A percentile compares a stretch with the other conserved stretches of the same genome.
phyloP scores from a whole-genome alignment of 1,139 yeast genomes.

The Yamadazyma friedrichii region DNA sequence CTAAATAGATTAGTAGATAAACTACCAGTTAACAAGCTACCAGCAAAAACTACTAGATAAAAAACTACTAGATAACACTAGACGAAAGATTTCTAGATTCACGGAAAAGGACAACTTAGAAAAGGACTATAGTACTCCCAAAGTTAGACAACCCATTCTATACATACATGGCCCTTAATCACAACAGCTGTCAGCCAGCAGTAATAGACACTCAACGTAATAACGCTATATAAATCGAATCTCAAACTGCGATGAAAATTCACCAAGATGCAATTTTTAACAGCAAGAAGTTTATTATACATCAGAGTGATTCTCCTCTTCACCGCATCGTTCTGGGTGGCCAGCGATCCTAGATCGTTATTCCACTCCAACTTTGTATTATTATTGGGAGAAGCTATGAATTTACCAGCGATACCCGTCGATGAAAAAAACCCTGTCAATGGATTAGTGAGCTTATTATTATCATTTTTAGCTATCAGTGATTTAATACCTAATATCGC shows the following conservation, averaged over 20 bases:
- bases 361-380: conserved; percentile 47
- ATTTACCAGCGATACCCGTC: conserved; percentile 43
- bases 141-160: too few relatives aligned
- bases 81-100: too few relatives aligned
- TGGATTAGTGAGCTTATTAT: conserved; percentile 49
- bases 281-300: conserved; percentile 51
- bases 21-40: too few relatives aligned
- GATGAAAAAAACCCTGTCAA: conserved; percentile 49
- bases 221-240: too few relatives aligned
- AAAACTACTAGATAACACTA: too few relatives aligned
- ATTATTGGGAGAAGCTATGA: conserved; percentile 59
- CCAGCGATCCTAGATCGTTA: conserved; percentile 48
- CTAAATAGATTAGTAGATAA: too few relatives aligned
- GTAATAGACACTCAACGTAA: too few relatives aligned
- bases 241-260: not conserved
- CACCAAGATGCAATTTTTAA: conserved; percentile 51
- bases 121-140: too few relatives aligned
- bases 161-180: too few relatives aligned
- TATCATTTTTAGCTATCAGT: conserved; percentile 42
- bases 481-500: conserved; percentile 63
- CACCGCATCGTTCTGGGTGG: conserved; percentile 56
- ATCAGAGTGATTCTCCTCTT: conserved; percentile 48
- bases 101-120: too few relatives aligned
- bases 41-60: too few relatives aligned
- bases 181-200: too few relatives aligned